Percentiles rank a stretch among this genome's conserved stretches.
Evolutionary conservation across 192 early-diverging fungal genomes (phyloP).

Genomic region (Glomus cerebriforme): DNA sequence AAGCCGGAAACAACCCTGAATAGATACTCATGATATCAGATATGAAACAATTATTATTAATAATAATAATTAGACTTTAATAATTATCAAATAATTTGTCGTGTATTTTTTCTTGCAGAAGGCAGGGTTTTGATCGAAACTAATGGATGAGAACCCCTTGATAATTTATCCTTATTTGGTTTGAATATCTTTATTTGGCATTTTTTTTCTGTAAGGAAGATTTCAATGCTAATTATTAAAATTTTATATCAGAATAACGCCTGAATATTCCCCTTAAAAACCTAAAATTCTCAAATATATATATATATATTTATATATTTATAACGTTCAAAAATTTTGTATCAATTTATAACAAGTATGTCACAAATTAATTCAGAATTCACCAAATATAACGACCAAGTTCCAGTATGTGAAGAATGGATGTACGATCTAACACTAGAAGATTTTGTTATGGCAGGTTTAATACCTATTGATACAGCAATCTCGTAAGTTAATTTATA

Average conservation of each 20-base stretch:
- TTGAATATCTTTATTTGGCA: neutral
- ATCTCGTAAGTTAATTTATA: neutral
- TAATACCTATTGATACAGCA: slow-evolving; percentile 16
- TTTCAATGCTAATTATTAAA: neutral
- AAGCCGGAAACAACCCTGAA: too few relatives aligned
- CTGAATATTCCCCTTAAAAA: neutral
- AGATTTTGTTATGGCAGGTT: slow-evolving; percentile 17
- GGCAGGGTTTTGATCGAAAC: too few relatives aligned
- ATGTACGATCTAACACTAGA: neutral
- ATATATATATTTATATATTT: too few relatives aligned
- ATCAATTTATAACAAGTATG: neutral
- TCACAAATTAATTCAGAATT: neutral
- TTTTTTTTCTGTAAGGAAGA: neutral
- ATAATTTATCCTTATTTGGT: neutral
- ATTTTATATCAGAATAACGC: neutral
- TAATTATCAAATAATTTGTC: too few relatives aligned
- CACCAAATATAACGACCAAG: neutral
- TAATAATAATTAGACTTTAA: too few relatives aligned
- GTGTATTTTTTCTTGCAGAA: too few relatives aligned
- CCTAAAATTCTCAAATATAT: neutral
- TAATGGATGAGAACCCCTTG: neutral
- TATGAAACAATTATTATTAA: too few relatives aligned
- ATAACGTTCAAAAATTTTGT: neutral
- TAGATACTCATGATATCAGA: too few relatives aligned
- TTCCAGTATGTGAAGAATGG: neutral